phyloP scores from a whole-genome alignment of 1,284 basidiomycete species.

The Ceratobasidium sp. region DNA sequence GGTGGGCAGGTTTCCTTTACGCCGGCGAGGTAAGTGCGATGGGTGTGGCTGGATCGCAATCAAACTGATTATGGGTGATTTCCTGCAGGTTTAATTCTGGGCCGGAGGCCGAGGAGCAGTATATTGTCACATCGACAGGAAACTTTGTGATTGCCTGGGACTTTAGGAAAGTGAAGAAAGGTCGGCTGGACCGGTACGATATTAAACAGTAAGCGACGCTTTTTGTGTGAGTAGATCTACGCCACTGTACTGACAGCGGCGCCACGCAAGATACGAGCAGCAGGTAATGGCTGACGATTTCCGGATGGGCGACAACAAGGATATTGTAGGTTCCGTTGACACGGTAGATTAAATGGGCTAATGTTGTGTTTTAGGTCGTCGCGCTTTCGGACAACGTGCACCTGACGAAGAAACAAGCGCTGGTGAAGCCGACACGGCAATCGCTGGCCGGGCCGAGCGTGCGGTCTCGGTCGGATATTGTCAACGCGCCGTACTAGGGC shows the following conservation, averaged over 20 bases:
- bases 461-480: constrained; percentile 44
- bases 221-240: constrained; percentile 24
- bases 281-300: constrained; percentile 95
- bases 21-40: constrained; percentile 76
- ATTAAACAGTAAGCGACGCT: constrained; percentile 75
- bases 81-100: constrained; percentile 86
- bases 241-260: constrained; percentile 40
- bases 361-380: constrained; percentile 68
- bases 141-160: constrained; percentile 96
- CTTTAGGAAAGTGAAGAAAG: constrained; percentile 93
- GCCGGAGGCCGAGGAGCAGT: constrained; percentile 86
- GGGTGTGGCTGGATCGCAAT: background rate
- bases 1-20: constrained; percentile 87
- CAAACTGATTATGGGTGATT: background rate
- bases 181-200: constrained; percentile 88
- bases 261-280: constrained; percentile 74
- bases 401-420: constrained; percentile 90
- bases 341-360: constrained; percentile 12
- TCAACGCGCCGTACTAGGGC: constrained; percentile 41
- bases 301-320: constrained; percentile 93
- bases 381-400: constrained; percentile 94
- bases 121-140: constrained; percentile 97
- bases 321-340: constrained; percentile 68
- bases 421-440: constrained; percentile 84
- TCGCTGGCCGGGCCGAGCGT: constrained; percentile 67